Evolutionary conservation across 345 rosid genomes (phyloP).

Genomic region (Dimocarpus longan): DNA sequence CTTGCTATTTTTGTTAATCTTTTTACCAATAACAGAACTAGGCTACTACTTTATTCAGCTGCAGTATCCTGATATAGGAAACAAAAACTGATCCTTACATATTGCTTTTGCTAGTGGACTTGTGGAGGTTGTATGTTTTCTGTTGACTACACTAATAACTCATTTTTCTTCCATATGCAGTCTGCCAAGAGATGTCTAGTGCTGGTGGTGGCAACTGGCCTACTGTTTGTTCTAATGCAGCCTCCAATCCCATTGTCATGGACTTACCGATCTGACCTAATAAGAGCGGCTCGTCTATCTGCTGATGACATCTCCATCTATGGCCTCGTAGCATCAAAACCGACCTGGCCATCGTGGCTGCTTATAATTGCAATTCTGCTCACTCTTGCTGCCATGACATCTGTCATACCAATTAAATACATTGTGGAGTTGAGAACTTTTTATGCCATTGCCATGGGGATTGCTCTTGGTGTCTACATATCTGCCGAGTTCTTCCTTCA

Average conservation of each 20-base stretch:
- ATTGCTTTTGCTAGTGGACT: not conserved
- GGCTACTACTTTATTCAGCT: not conserved
- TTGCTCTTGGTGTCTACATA: slow-evolving; percentile 91
- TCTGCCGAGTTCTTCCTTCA: slow-evolving; percentile 98
- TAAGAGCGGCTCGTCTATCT: slow-evolving; percentile 87
- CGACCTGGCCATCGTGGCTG: slow-evolving; percentile 99
- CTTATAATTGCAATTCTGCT: slow-evolving; percentile 82
- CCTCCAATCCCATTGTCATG: slow-evolving; percentile 88
- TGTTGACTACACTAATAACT: slow-evolving; percentile 8
- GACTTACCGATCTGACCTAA: slow-evolving; percentile 82
- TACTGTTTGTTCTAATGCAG: slow-evolving; percentile 88
- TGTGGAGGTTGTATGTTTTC: not conserved
- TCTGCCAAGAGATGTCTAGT: slow-evolving; percentile 90
- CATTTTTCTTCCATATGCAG: slow-evolving; percentile 44
- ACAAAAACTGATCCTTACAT: not conserved
- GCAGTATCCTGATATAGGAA: not conserved
- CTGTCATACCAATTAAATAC: slow-evolving; percentile 85
- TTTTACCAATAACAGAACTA: not conserved
- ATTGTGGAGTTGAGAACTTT: slow-evolving; percentile 83
- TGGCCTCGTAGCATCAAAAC: slow-evolving; percentile 88
- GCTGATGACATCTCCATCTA: slow-evolving; percentile 96
- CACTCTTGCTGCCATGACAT: slow-evolving; percentile 83
- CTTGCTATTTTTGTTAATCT: not conserved
- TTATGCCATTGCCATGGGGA: slow-evolving; percentile 81
- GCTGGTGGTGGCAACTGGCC: slow-evolving; percentile 86